phyloP scores from a whole-genome alignment of 176 grass and related monocot species.

The Eleusine coracana region DNA sequence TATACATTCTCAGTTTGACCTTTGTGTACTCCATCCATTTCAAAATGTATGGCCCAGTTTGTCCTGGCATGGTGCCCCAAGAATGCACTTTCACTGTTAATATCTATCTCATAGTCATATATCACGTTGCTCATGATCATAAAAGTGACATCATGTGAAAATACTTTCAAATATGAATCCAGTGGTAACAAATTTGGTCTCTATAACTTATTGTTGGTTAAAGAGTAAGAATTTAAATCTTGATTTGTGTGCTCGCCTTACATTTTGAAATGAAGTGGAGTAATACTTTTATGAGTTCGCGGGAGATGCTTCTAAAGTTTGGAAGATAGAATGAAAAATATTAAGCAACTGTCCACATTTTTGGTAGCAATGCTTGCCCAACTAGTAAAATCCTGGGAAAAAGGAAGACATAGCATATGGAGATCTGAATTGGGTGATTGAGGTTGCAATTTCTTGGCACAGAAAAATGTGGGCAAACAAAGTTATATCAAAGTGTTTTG shows the following conservation, averaged over 20 bases:
- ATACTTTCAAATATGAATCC: neutral
- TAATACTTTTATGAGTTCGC: constrained; percentile 3
- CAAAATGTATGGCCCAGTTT: neutral
- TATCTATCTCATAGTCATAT: neutral
- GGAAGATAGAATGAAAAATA: neutral
- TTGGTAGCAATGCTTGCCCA: neutral
- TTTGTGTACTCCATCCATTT: constrained; percentile 7
- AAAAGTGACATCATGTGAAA: neutral
- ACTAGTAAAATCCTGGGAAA: neutral
- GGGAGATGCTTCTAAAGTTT: neutral
- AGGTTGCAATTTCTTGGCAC: neutral
- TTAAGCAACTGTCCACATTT: neutral
- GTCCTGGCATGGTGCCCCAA: neutral
- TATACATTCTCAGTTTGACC: neutral
- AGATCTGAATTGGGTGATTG: neutral
- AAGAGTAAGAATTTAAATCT: neutral
- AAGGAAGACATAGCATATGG: neutral
- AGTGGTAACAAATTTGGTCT: neutral
- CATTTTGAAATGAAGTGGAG: neutral
- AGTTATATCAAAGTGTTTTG: neutral
- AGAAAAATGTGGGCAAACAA: neutral
- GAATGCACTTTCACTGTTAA: neutral
- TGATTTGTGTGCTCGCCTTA: neutral
- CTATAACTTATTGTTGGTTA: neutral
- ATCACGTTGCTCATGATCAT: neutral